These are phyloP conservation scores for Lachnellula cervina DNA, from an alignment of 2,329 filamentous ascomycete species.

Conservation along the genomic window DNA sequence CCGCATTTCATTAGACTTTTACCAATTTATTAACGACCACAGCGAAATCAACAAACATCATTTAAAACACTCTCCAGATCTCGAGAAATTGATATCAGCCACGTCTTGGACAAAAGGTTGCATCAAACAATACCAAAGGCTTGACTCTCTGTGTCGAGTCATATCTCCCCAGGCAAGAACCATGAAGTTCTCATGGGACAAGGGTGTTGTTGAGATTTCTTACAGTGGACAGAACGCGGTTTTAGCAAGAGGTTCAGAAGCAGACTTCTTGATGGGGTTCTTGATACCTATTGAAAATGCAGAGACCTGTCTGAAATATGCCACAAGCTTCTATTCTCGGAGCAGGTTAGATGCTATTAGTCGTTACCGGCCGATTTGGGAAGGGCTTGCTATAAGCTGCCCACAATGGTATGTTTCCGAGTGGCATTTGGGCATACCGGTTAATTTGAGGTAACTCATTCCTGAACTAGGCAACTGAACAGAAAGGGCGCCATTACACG, in stretches of 20 bases:
- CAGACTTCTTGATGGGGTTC: no score
- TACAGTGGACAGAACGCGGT: neutral
- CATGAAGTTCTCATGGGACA: neutral
- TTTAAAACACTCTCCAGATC: neutral
- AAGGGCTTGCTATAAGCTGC: no score
- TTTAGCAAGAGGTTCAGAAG: neutral
- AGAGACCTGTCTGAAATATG: no score
- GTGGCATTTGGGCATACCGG: no score
- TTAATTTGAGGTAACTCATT: no score
- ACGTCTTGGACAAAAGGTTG: neutral
- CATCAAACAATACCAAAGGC: neutral
- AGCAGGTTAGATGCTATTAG: no score
- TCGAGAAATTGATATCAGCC: neutral
- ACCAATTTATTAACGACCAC: neutral
- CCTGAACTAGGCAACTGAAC: neutral
- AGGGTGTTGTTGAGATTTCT: neutral
- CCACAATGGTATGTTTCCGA: no score
- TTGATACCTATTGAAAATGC: no score
- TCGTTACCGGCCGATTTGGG: no score
- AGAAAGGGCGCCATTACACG: neutral
- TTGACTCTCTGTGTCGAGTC: neutral
- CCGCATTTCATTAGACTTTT: neutral
- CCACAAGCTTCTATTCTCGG: no score
- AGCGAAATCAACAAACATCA: neutral
- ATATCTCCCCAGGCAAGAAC: neutral